Base-by-base conservation (phyloP, 2,329 filamentous ascomycete genomes). In the Camillea tinctor region DNA sequence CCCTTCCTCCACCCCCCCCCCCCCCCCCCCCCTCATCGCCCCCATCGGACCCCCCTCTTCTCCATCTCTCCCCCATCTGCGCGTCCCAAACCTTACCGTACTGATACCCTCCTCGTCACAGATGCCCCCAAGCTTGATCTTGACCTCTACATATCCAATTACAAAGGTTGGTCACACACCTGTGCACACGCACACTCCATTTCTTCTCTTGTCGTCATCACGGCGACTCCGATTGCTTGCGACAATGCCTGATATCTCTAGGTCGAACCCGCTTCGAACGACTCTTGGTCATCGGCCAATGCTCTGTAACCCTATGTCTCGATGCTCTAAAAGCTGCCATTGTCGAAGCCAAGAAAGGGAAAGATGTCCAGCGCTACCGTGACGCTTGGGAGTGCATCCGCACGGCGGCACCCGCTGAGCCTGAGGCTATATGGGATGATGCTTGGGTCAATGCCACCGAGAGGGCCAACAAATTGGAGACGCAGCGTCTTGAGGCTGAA, bases 111-210 rank as follows among this genome's bases (percentile, higher is more conserved):
- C 23, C 40, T 40, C 40, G 49, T 50, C 60, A 17, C 56, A 94
- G 91, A 92, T 53, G 77, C 85, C 6, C 93, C 94, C 9, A 97
- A 94, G 72, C 89, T 98, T 68, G 95, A 98, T 70, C 84, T 99
- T 50, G 92, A 97, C 62, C 86, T 90, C 44, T 98, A 97, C 75
- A 90, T 97, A 54, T 84, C 89, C 66, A 96, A 97, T 72, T 99
- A 98, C 76, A 83, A 81, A 73, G 92, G 93, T 93, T 77, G 52
- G 79, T 66, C 22, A n/a, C 40, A 22, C 19, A 22, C 40, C 20
- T n/a, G 9, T 51, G 20, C n/a, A 51, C 23, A 44, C 36, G 36
- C 36, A 44, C 36, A 15, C 36, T 44, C 36, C 36, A 44, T 44
- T 44, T 44, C 36, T 44, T 44, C 36, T n/a, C 36, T 44, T 44